These are phyloP conservation scores for Euphrasia confusa DNA, from an alignment of 257 asterid genomes.

Conservation along the genomic window DNA sequence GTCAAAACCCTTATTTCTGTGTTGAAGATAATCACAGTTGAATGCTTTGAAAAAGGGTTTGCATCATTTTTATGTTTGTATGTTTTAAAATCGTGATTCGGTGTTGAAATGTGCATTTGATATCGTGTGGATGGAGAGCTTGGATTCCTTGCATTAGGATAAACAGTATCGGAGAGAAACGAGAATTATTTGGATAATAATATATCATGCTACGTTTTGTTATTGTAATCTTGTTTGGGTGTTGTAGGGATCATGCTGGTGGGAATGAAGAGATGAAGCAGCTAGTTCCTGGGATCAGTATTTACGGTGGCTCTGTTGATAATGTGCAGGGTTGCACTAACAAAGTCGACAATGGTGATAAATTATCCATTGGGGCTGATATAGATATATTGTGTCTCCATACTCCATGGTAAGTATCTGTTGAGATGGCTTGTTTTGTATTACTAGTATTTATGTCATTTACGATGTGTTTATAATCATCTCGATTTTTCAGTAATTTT, in stretches of 20 bases:
- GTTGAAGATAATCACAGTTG: not conserved
- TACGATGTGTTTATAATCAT: not conserved
- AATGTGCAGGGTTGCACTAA: constrained; percentile 80
- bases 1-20: not conserved
- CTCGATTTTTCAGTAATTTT: not conserved
- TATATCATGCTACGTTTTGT: not conserved
- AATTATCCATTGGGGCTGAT: constrained; percentile 60
- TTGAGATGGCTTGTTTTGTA: not conserved
- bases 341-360: constrained; percentile 80
- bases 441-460: not conserved
- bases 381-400: constrained; percentile 63
- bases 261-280: constrained; percentile 87
- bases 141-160: constrained; percentile 13
- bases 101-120: not conserved
- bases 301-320: constrained; percentile 81
- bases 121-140: constrained; percentile 10
- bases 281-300: constrained; percentile 67
- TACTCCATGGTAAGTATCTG: constrained; percentile 74
- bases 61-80: not conserved
- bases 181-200: not conserved
- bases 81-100: not conserved
- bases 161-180: no score
- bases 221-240: not conserved
- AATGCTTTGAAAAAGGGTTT: not conserved
- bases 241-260: constrained; percentile 95